Evolutionary conservation across 306 rosid genomes (phyloP), one percentile per base, ranked within the genome.

Genomic region (Cicer arietinum): DNA sequence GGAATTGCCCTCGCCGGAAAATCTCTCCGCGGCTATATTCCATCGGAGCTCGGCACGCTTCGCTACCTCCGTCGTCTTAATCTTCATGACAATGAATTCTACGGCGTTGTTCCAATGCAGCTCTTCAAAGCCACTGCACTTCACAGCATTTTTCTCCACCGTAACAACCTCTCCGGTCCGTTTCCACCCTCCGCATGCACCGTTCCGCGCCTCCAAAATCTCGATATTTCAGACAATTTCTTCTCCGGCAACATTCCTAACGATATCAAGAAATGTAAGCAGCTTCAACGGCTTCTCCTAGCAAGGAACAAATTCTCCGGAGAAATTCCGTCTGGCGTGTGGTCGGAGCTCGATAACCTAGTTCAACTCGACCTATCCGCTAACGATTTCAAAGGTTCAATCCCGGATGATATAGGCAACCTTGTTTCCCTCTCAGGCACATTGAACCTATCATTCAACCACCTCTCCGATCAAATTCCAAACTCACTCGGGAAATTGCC

Each of bases 111-210:
- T 5, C 99, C 99, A 0, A 63, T 79, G 6, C 91, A 86, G 79
- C 86, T 95, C 85, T 89, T 89, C 84, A 95, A 95, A 58, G 99
- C 99, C 53, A 89, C 99, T 30, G 87, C 98, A 6, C 85, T 95
- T 47, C 99, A 92, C 67, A 89, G 97, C 65, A 14, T 95, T 40
- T 95, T 88, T 77, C 99, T 95, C 68, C 90, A 92, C 76, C 84
- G 89, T 1, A 95, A 95, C 79, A 95, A 95, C 59, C 96, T 95
- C 83, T 92, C 99, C 51, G 97, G 99, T 16, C 58, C 85, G 0
- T 74, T 95, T 2, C 91, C 97, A 2, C 84, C 88, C 12, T 83
- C 98, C 35, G 71, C 90, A 62, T 95, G 99, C 43, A 64, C 69
- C 57, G 71, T 90, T 12, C 99, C 97, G 0, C 79, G 98, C 25